Base-by-base conservation (phyloP, 371 early-diverging fungal species). In the Syncephalastrum sp. region DNA sequence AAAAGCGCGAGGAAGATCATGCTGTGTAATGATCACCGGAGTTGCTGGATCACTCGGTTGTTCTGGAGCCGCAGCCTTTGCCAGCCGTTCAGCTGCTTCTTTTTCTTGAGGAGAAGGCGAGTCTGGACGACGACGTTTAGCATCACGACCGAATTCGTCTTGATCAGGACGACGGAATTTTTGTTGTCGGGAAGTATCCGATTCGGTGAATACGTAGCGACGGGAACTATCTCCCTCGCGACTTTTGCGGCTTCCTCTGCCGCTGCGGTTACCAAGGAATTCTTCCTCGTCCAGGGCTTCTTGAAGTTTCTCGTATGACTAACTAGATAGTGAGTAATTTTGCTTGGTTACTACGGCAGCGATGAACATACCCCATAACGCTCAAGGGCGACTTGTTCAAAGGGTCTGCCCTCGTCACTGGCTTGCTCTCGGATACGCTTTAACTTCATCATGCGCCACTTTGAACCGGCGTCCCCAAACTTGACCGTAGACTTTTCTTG, bases 371-470 rank as follows among this genome's bases (percentile, higher is more conserved):
- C 84, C 41, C 84, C 86, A 47, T 85, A 91, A 56, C 88, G 79
- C 59, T 91, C 91, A 7, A 89, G 44, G 0, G 87, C 92, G 21
- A 91, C 84, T 54, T 89, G 84, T 45, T 86, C 74, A 13, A 89
- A 54, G 0, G 82, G 51, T 23, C 85, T 71, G 0, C 77, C 80
- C 54, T 90, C 88, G 48, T 87, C 87, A 47, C 84, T 79, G 0
- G 92, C 89, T 38, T 83, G 82, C 50, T 91, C 91, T 63, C 74
- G 73, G 29, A 86, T 78, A 33, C 88, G 79, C 57, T 80, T 82
- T 44, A 93, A 70, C 53, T 91, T 91, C 66, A 86, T 86, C 91
- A 91, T 93, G 49, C 92, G 74, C 93, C 93, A 93, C 14, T 63
- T 81, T 0, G 90, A 86, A 1, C 91, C 91, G 3, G 81, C 78